These are phyloP conservation scores for Discostella stelligera DNA, from an alignment of 352 stramenopile genomes.

Conservation along the genomic window DNA sequence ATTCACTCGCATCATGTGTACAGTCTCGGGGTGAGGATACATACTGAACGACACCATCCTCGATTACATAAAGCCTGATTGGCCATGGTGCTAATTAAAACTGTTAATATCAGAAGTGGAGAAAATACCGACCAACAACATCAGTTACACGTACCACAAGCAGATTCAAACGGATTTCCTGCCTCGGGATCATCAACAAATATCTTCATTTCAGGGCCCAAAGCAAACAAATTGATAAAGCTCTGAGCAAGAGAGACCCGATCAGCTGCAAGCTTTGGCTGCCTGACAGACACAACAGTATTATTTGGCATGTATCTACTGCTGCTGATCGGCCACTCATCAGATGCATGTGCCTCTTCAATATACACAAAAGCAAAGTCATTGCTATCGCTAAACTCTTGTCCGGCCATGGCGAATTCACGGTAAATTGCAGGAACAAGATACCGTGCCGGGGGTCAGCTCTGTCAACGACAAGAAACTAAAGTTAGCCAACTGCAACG, in stretches of 20 bases:
- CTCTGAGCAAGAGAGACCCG: slow-evolving; percentile 16
- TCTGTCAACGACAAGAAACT: slow-evolving; percentile 1
- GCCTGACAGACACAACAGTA: slow-evolving; percentile 18
- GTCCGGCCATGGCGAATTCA: slow-evolving; percentile 5
- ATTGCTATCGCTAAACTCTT: slow-evolving; percentile 14
- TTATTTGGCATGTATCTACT: slow-evolving; percentile 22
- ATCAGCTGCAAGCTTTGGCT: slow-evolving; percentile 6
- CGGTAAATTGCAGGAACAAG: slow-evolving; percentile 20
- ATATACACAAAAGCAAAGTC: slow-evolving; percentile 38
- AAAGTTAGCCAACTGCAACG: background rate
- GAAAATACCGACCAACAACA: too few relatives aligned
- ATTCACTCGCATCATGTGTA: slow-evolving; percentile 25
- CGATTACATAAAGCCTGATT: slow-evolving; percentile 27
- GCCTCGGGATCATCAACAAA: slow-evolving; percentile 29
- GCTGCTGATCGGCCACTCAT: slow-evolving; percentile 38
- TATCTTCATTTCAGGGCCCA: slow-evolving; percentile 24
- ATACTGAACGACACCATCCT: slow-evolving; percentile 24
- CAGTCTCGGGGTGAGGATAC: slow-evolving; percentile 21
- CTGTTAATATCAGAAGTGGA: too few relatives aligned
- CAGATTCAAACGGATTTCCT: slow-evolving; percentile 24
- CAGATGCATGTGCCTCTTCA: slow-evolving; percentile 28
- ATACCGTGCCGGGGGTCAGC: slow-evolving; percentile 17
- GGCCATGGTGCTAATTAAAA: slow-evolving; percentile 15
- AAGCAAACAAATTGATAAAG: slow-evolving; percentile 24
- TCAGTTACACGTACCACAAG: background rate